Evolutionary conservation across 495 filamentous ascomycete species (phyloP), one percentile per base, ranked within the genome.

Genomic region (Pyrenopolyporus hunteri): DNA sequence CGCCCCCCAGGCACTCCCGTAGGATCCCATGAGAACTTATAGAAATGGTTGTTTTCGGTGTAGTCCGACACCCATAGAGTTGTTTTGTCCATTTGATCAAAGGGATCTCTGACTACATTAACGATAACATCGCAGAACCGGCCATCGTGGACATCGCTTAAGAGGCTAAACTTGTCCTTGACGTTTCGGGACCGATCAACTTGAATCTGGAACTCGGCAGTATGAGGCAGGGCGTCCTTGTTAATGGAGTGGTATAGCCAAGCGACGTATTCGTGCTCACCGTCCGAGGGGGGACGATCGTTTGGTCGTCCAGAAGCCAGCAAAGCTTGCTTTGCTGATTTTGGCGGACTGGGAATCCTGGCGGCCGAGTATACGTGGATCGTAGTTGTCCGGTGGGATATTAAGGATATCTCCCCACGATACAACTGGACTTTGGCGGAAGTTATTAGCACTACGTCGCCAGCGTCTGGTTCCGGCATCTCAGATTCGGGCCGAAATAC

Each of bases 51-150:
- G 57, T 95, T 89, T 19, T 80, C 69, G 6, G 93, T 96, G 72
- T 96, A 98, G 70, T 98, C 94, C 0, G 90, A 92, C 13, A 97
- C 69, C 71, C 93, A 92, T 0, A 98, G 36, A 1, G 87, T 84
- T 14, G 82, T 69, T 49, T 71, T 82, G 13, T 78, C 77, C 22
- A 70, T 72, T 25, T 73, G 69, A 42, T 72, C 74, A 28, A 74
- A 80, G 40, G 83, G 87, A 0, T 84, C 79, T 60, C 85, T 90
- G 37, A 91, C 79, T 2, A 97, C 85, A 68, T 93, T 82, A n/a
- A 85, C 91, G 13, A 92, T 71, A 5, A 96, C 60, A 71, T 97
- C 86, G 68, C 82, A 85, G 68, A 87, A 91, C 1, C 63, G 76
- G 23, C 75, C 55, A 6, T 79, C 70, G 35, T 79, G 55, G 11